phyloP scores from a whole-genome alignment of 805 yeast genomes.

The Suhomyces prunicola region DNA sequence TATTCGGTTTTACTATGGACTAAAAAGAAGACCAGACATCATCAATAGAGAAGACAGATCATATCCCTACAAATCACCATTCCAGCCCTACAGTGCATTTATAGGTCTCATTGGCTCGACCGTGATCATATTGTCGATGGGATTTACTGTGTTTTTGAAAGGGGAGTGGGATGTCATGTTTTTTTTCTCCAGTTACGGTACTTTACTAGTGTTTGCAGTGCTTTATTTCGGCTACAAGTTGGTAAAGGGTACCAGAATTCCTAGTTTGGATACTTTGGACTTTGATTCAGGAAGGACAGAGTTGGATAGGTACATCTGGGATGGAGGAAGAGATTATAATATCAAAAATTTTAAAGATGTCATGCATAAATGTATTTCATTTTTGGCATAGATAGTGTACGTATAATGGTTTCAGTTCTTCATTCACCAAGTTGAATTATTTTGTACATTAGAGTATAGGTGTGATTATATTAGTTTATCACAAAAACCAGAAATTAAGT shows the following conservation, averaged over 20 bases:
- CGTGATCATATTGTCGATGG: slow-evolving; percentile 53
- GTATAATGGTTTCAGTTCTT: background rate
- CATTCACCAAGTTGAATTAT: background rate
- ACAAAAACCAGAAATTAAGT: background rate
- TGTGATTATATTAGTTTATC: background rate
- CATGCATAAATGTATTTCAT: slow-evolving; percentile 29
- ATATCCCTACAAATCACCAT: slow-evolving; percentile 66
- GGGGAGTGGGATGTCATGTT: slow-evolving; percentile 59
- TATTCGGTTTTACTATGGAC: slow-evolving; percentile 61
- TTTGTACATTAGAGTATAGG: background rate
- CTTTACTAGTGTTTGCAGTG: slow-evolving; percentile 49
- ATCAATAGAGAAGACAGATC: slow-evolving; percentile 58
- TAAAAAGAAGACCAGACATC: slow-evolving; percentile 60
- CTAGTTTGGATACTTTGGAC: slow-evolving; percentile 70
- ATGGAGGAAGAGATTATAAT: slow-evolving; percentile 55
- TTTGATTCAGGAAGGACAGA: slow-evolving; percentile 83
- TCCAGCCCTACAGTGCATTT: slow-evolving; percentile 67
- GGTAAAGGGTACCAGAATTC: slow-evolving; percentile 59
- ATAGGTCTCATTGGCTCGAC: slow-evolving; percentile 57
- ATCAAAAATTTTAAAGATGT: slow-evolving; percentile 31
- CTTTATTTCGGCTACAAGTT: slow-evolving; percentile 56
- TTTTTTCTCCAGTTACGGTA: slow-evolving; percentile 65
- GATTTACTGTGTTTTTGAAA: slow-evolving; percentile 57
- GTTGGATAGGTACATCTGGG: slow-evolving; percentile 78
- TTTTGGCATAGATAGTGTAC: slow-evolving; percentile 25